Percentiles rank a stretch among this genome's conserved stretches.
Evolutionary conservation across 2,329 filamentous ascomycete species (phyloP).

Genomic region (Pestalotiopsis sp.): DNA sequence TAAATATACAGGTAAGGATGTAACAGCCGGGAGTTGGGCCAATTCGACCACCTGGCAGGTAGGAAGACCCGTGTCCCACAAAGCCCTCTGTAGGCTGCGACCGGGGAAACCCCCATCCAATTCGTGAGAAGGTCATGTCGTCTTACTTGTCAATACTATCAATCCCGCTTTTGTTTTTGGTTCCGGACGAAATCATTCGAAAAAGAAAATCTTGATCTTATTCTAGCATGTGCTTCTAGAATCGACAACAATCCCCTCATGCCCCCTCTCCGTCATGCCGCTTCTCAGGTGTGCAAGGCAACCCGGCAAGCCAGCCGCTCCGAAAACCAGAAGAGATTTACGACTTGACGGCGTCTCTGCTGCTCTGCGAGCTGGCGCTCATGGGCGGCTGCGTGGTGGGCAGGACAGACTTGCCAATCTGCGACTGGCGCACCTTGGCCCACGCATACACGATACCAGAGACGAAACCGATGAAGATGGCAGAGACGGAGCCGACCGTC

Average conservation of each 20-base stretch:
- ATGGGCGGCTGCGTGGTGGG: constrained; percentile 72
- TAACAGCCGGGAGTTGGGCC: not conserved
- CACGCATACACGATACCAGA: constrained; percentile 90
- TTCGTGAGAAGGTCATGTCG: not conserved
- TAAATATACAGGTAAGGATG: constrained; percentile 4
- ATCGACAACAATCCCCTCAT: not conserved
- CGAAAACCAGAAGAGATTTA: constrained; percentile 30
- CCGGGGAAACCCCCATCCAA: not conserved
- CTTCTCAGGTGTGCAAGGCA: not conserved
- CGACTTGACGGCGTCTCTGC: constrained; percentile 80
- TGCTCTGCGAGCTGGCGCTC: constrained; percentile 90
- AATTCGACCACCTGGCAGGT: not conserved
- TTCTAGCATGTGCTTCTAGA: not conserved
- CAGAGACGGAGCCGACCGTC: constrained; percentile 87
- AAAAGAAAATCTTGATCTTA: not conserved
- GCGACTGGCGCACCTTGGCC: constrained; percentile 80
- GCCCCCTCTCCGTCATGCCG: not conserved
- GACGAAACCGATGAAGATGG: constrained; percentile 88
- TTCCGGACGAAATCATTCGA: not conserved
- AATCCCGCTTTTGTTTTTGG: not conserved
- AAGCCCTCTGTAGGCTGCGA: not conserved
- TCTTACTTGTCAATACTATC: not conserved
- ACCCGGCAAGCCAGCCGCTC: not conserved
- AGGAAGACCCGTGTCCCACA: not conserved
- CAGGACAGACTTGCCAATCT: constrained; percentile 64